A percentile compares a stretch with the other conserved stretches of the same genome.
phyloP scores from a whole-genome alignment of 768 basidiomycete genomes.

The Lentinus brumalis region DNA sequence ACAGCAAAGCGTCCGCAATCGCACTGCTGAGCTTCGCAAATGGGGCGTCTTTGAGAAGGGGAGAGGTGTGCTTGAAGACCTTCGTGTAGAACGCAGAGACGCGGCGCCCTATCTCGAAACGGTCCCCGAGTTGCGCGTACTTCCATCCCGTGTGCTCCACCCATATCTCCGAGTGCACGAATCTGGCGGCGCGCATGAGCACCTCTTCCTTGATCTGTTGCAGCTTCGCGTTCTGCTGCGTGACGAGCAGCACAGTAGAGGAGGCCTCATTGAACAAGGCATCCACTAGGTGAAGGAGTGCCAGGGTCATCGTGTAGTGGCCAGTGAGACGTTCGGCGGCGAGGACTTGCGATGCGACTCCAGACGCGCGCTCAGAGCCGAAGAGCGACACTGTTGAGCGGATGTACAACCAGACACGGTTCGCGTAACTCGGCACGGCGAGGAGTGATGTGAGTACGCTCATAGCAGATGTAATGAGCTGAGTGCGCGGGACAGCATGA shows the following conservation, averaged over 20 bases:
- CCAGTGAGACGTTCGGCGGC: conserved; percentile 71
- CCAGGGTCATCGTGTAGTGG: conserved; percentile 80
- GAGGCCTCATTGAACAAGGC: conserved; percentile 76
- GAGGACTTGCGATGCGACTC: conserved; percentile 66
- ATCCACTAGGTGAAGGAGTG: conserved; percentile 75
- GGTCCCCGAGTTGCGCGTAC: conserved; percentile 76
- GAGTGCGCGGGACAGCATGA: conserved; percentile 39
- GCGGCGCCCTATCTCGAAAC: conserved; percentile 78
- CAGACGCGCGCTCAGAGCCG: conserved; percentile 56
- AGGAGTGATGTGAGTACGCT: conserved; percentile 80
- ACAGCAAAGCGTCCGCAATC: conserved; percentile 70
- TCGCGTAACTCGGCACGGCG: conserved; percentile 72
- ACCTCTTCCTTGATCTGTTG: conserved; percentile 84
- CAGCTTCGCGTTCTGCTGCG: conserved; percentile 59
- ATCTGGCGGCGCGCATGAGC: conserved; percentile 70
- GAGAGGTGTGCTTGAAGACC: conserved; percentile 65
- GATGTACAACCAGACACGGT: conserved; percentile 86
- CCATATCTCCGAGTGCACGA: conserved; percentile 90
- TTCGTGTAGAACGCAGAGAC: conserved; percentile 67
- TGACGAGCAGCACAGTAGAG: conserved; percentile 46
- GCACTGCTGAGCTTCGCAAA: conserved; percentile 62
- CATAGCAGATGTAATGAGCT: conserved; percentile 78
- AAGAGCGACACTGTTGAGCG: conserved; percentile 80
- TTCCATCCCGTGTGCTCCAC: conserved; percentile 85
- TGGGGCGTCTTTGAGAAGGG: conserved; percentile 53